Base-by-base conservation (phyloP, 1,284 basidiomycete genomes). In the Earliella scabrosa region DNA sequence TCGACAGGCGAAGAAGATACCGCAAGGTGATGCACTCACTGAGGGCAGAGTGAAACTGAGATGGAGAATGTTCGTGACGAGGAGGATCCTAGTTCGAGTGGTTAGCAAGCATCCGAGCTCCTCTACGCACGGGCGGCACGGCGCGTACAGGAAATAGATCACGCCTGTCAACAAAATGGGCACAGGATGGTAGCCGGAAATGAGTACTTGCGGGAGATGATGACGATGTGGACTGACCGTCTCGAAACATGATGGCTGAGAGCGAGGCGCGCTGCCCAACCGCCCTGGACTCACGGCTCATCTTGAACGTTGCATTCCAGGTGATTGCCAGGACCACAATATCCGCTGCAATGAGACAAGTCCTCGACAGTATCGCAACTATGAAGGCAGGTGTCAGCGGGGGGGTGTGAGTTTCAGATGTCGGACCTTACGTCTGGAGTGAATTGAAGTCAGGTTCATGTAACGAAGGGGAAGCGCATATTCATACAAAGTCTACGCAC, bases 21-120 rank as follows among this genome's bases (percentile, higher is more conserved):
- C 29, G 2, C 0, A 24, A n/a, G n/a, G n/a, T n/a, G n/a, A n/a
- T n/a, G 23, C 5, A 24, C 51, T 40, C 18, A 52, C 51, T 2
- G 51, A 39, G 18, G 38, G 44, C 20, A 52, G 16, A 4, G 51
- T 39, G 16, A 52, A 52, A 14, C 14, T 52, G 13, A 52, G 51
- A 11, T 52, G 51, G n/a, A 52, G 38, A 10, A 26, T 18, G 44
- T 52, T 52, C 44, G 46, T 29, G 16, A 53, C 34, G 0, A 40
- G 27, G 20, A 47, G 45, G 6, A 41, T 20, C 0, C 44, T 46
- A 14, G 29, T 31, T 20, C 3, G 0, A 4, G 5, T 11, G 4
- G 6, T 45, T 36, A 34, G n/a, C 27, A 24, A 21, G 34, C 16
- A 24, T 14, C 26, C 6, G 44, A 8, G 8, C 18, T 44, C 23